Evolutionary conservation across 495 filamentous ascomycete genomes (phyloP).

Genomic region (Penicillium cosmopolitanum): DNA sequence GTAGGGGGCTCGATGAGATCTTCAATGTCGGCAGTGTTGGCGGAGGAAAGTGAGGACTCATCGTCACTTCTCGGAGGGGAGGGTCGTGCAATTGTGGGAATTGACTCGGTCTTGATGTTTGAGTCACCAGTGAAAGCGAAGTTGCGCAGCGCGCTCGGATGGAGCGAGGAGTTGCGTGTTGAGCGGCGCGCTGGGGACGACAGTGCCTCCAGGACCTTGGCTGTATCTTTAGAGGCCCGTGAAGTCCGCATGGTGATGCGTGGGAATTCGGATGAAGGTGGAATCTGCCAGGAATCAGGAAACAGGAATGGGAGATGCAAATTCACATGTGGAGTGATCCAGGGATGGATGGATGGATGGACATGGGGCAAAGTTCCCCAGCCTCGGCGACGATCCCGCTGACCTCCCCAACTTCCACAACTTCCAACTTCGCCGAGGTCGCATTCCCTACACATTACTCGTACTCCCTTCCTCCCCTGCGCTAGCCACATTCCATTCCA

Average conservation of each 20-base stretch:
- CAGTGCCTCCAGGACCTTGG: slow-evolving; percentile 53
- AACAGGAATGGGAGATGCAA: neutral
- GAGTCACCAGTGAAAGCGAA: slow-evolving; percentile 35
- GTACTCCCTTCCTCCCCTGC: slow-evolving; percentile 1
- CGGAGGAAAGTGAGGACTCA: slow-evolving; percentile 49
- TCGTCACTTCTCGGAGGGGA: slow-evolving; percentile 26
- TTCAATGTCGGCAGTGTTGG: slow-evolving; percentile 62
- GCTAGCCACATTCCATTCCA: slow-evolving; percentile 12
- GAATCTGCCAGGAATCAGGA: neutral
- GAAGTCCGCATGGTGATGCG: slow-evolving; percentile 60
- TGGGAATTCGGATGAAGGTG: neutral
- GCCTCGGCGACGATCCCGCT: slow-evolving; percentile 24
- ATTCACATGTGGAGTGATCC: slow-evolving; percentile 22
- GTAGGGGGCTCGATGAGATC: slow-evolving; percentile 53
- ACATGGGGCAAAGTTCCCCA: slow-evolving; percentile 22
- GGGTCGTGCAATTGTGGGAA: slow-evolving; percentile 14
- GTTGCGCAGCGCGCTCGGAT: slow-evolving; percentile 30
- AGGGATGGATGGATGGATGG: slow-evolving; percentile 12
- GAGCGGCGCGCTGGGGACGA: slow-evolving; percentile 44
- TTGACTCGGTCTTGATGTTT: slow-evolving; percentile 17
- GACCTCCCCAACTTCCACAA: neutral
- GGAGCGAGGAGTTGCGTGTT: slow-evolving; percentile 40
- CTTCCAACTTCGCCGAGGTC: slow-evolving; percentile 10
- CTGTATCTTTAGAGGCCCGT: slow-evolving; percentile 60
- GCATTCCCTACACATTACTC: slow-evolving; percentile 5